phyloP scores from a whole-genome alignment of 2,329 filamentous ascomycete genomes.

The Aureobasidium sp. region DNA sequence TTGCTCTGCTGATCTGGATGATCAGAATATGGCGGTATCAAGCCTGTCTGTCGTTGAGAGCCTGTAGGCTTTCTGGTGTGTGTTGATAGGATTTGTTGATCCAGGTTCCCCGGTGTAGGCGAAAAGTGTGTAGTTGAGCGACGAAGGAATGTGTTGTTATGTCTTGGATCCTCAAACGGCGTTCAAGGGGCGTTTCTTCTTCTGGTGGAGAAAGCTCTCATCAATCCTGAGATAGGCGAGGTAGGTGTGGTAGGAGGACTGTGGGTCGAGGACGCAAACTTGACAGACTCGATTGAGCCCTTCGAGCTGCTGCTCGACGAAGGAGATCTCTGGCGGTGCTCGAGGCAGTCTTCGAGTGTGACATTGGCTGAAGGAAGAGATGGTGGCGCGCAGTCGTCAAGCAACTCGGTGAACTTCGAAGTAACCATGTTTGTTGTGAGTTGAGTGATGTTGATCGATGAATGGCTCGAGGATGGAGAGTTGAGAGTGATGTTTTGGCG shows the following conservation, averaged over 20 bases:
- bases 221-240: conserved; percentile 6
- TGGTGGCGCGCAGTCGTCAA: conserved; percentile 26
- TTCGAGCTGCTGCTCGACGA: conserved; percentile 20
- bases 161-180: conserved; percentile 3
- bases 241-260: conserved; percentile 6
- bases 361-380: conserved; percentile 29
- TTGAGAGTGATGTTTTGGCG: too few relatives aligned
- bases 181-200: conserved; percentile 10
- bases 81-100: neutral
- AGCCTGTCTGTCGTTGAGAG: neutral
- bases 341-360: conserved; percentile 29
- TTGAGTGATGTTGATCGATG: neutral
- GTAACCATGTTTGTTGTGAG: conserved; percentile 22
- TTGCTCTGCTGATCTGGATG: neutral
- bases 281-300: neutral
- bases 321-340: conserved; percentile 26
- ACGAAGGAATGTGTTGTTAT: conserved; percentile 1
- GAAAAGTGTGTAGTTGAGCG: neutral
- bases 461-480: neutral
- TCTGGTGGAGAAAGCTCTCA: conserved; percentile 8
- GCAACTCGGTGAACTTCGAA: conserved; percentile 32
- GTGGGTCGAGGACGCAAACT: neutral
- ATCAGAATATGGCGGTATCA: neutral
- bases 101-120: neutral
- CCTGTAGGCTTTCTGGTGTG: neutral